Evolutionary conservation across 768 basidiomycete species (phyloP), one percentile per base, ranked within the genome.

Genomic region (Trametes coccinea): DNA sequence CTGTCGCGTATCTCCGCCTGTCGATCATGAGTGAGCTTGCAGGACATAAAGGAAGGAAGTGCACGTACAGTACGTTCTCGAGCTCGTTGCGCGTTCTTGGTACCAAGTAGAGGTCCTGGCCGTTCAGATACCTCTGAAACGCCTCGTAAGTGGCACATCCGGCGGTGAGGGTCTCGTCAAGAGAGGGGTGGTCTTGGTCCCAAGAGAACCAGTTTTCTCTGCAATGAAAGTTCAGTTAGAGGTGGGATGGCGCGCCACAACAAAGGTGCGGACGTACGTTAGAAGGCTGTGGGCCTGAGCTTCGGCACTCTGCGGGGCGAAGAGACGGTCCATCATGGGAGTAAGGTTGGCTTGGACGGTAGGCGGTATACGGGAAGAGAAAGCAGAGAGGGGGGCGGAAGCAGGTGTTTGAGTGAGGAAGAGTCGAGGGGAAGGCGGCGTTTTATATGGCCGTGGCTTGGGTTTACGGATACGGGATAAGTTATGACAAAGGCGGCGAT

Each of bases 91-190:
- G 79, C 14, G 83, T 84, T 37, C 84, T 79, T 16, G 92, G 92
- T 8, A 86, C 69, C 53, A 92, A 80, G 68, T 88, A 86, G 3
- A 93, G 76, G 75, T 92, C 89, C 52, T 82, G 80, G 33, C 88
- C 90, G 44, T 78, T 77, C 50, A 92, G 81, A 66, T 85, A 93
- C 56, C 90, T 87, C 66, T 83, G 83, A 67, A 93, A 84, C 2
- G 90, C 88, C 65, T 87, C 81, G 74, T 93, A 93, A 4, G 90
- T 86, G n/a, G 91, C 89, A 67, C 84, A 89, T 22, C 86, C 84
- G 1, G 90, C 87, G 44, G 92, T 83, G 59, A 92, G 81, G 2
- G 84, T 84, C 72, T 92, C 89, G 75, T 89, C 80, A 69, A 89
- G 78, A 11, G 84, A 82, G 13, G 85, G 85, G 64, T 87, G 83